Percentiles rank a stretch among this genome's conserved stretches.
Evolutionary conservation across 1,139 yeast genomes (phyloP).

Genomic region (Magnusiomyces fungicola): DNA sequence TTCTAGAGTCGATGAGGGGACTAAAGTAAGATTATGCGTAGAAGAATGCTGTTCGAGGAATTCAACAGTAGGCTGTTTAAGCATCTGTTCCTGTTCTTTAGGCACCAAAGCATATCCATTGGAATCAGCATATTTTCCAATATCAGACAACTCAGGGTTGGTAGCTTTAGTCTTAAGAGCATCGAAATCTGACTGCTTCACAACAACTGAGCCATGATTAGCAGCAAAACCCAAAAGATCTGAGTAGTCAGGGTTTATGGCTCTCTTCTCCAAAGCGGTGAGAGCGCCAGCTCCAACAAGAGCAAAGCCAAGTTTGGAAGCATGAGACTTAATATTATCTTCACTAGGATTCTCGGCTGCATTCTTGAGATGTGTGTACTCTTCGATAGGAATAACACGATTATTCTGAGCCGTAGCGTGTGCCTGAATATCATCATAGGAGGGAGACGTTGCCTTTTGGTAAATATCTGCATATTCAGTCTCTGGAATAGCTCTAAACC

Average conservation of each 20-base stretch:
- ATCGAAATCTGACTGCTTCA: conserved; percentile 18
- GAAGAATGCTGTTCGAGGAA: conserved; percentile 27
- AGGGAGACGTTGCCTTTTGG: conserved; percentile 22
- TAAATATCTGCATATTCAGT: conserved; percentile 24
- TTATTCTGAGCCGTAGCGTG: conserved; percentile 10
- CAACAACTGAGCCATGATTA: conserved; percentile 14
- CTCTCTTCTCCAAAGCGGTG: conserved; percentile 23
- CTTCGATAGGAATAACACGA: conserved; percentile 24
- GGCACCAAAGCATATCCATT: conserved; percentile 9
- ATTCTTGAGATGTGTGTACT: conserved; percentile 21
- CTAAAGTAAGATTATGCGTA: conserved; percentile 21
- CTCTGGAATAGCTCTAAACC: conserved; percentile 23
- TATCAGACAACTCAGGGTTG: conserved; percentile 8
- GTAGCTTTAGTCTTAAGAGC: conserved; percentile 12
- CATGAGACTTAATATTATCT: conserved; percentile 14
- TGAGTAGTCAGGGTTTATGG: conserved; percentile 23
- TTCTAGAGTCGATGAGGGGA: conserved; percentile 9
- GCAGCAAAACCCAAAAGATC: conserved; percentile 19
- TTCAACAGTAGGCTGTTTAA: conserved; percentile 29
- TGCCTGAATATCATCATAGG: conserved; percentile 21
- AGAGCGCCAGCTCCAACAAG: conserved; percentile 22
- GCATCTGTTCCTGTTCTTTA: conserved; percentile 19
- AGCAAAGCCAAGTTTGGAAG: conserved; percentile 23
- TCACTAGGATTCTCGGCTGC: conserved; percentile 12
- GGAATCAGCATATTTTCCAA: conserved; percentile 34